Conservation (phyloP, 2,329 filamentous ascomycete species). For the Monilinia polystroma region DNA sequence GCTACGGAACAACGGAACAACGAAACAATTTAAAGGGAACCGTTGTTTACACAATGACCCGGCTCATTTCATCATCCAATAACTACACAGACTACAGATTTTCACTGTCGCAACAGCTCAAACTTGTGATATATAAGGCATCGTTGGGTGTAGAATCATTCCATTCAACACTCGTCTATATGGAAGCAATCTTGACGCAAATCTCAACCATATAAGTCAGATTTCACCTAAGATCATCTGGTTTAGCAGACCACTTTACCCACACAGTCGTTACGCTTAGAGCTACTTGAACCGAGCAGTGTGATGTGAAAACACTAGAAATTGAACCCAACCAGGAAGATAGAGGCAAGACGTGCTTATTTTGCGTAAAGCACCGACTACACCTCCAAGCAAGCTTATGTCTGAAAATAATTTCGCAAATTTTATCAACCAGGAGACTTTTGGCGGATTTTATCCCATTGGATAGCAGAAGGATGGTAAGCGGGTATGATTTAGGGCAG, state of each 20-base stretch:
- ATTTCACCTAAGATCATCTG: neutral
- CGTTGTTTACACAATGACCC: neutral
- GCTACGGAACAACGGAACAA: neutral
- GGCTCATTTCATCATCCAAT: neutral
- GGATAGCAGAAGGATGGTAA: neutral
- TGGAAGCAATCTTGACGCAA: neutral
- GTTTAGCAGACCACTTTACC: neutral
- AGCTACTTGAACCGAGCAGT: neutral
- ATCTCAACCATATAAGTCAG: neutral
- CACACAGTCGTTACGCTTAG: neutral
- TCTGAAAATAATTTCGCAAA: neutral
- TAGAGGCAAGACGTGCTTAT: neutral
- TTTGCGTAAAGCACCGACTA: neutral
- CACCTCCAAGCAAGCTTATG: neutral
- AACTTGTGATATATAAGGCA: neutral
- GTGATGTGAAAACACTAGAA: neutral
- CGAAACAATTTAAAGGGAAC: neutral
- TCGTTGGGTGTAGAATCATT: neutral
- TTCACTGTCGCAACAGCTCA: neutral
- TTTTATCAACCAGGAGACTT: neutral
- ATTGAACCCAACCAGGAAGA: neutral
- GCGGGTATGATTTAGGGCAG: neutral
- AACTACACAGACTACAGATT: neutral
- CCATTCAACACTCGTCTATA: neutral
- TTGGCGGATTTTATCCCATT: neutral